Percentiles rank a stretch among this genome's conserved stretches.
Evolutionary conservation across 495 filamentous ascomycete species (phyloP).

Genomic region (Emericellopsis terricola): DNA sequence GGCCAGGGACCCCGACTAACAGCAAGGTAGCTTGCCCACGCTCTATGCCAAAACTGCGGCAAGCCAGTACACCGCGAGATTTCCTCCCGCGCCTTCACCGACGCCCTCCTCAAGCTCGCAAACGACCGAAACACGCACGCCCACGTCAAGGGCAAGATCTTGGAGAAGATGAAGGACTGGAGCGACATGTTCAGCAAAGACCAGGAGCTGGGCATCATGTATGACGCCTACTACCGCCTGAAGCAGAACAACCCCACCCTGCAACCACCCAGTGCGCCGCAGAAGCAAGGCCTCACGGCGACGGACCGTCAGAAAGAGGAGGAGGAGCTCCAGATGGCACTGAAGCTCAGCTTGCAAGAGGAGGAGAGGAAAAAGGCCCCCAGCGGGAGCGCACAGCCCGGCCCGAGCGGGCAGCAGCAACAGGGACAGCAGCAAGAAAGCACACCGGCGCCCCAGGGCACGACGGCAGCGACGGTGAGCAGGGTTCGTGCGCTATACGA

Average conservation of each 20-base stretch:
- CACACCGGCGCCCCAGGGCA: constrained; percentile 22
- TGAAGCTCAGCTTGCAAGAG: constrained; percentile 82
- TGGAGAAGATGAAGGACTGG: constrained; percentile 95
- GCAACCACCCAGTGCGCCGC: constrained; percentile 80
- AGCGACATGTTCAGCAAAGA: constrained; percentile 82
- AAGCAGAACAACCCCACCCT: constrained; percentile 77
- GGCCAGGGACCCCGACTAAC: background rate
- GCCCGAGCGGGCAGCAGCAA: constrained; percentile 4
- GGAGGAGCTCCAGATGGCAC: constrained; percentile 91
- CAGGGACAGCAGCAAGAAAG: constrained; percentile 5
- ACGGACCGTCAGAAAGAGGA: constrained; percentile 88
- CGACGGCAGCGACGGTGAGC: constrained; percentile 94
- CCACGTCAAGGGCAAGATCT: constrained; percentile 90
- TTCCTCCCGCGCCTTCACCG: constrained; percentile 87
- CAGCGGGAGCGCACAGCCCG: constrained; percentile 12
- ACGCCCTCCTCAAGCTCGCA: constrained; percentile 78
- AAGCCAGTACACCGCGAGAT: constrained; percentile 82
- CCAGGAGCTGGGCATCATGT: constrained; percentile 92
- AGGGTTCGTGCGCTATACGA: constrained; percentile 87
- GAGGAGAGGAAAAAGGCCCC: constrained; percentile 34
- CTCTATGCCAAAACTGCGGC: constrained; percentile 89
- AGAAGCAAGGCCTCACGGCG: constrained; percentile 79
- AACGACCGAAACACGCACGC: constrained; percentile 89
- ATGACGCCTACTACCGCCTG: constrained; percentile 79
- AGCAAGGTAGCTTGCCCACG: constrained; percentile 56